Base-by-base conservation (phyloP, 2,329 filamentous ascomycete genomes). In the Xylariaceae sp. region DNA sequence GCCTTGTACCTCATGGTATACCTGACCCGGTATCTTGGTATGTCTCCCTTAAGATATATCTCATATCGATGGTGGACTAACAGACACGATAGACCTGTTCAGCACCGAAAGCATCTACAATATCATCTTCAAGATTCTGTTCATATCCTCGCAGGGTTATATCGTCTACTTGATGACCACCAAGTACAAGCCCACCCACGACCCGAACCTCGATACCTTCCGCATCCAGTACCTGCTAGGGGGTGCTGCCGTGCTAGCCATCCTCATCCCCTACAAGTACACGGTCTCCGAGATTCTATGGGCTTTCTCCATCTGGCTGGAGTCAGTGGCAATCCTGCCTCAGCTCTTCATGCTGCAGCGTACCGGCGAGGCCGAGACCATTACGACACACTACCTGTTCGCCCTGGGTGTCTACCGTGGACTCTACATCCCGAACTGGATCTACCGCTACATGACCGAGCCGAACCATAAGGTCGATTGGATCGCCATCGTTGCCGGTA, bases 301-400 rank as follows among this genome's bases (percentile, higher is more conserved):
- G 94, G 89, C 94, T 18, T 99, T 97, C 75, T 95, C 89, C 56
- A 97, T 99, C 74, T 99, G 94, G 94, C 84, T 99, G 37, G 94
- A 99, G 78, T 88, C 89, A 3, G 94, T 99, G 15, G 94, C 94
- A 55, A 99, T 99, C 68, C 83, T 99, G 62, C 94, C 94, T 1
- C 94, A 99, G 78, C 84, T 99, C 56, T 97, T 99, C 77, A 95
- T 99, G 90, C 82, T 99, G 64, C 94, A 99, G 78, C 84, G 94
- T 70, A 99, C 94, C 0, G 95, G 94, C 67, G 93, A 97, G 78
- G 95, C 94, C 9, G 94, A 99, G 78, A 97, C 94, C n/a, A 99
- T 99, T 72, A 99, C 94, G 10, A 96, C 92, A 1, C 93, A 99
- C 77, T 99, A 99, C 75, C 83, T 99, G 48, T 96, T 96, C 72